These are phyloP conservation scores for Brassica hybrid DNA, from an alignment of 441 rosid genomes.

Conservation along the genomic window DNA sequence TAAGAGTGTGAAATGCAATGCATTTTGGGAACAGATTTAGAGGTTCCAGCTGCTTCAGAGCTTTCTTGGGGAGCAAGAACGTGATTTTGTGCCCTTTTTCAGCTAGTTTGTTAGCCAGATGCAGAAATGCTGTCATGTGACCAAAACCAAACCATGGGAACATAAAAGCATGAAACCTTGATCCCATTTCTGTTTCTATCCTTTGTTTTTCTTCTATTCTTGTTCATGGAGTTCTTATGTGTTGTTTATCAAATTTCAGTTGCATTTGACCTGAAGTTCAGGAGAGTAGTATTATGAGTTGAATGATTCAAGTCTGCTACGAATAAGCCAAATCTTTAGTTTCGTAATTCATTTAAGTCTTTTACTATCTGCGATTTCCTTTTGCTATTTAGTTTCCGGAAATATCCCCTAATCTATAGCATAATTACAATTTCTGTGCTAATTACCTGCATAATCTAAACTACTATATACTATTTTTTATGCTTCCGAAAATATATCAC, in stretches of 20 bases:
- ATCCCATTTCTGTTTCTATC: constrained; percentile 1
- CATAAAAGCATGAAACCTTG: constrained; percentile 43
- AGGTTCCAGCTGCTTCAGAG: constrained; percentile 42
- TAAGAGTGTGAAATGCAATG: constrained; percentile 51
- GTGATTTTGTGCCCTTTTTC: constrained; percentile 48
- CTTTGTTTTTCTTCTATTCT: neutral
- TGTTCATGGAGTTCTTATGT: constrained; percentile 12
- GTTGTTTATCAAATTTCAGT: neutral
- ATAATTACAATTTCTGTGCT: neutral
- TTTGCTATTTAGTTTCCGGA: neutral
- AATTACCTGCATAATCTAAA: neutral
- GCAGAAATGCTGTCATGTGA: constrained; percentile 50
- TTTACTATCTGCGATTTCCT: neutral
- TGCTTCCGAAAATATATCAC: neutral
- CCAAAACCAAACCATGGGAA: constrained; percentile 48
- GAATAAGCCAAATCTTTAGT: neutral
- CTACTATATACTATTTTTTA: neutral
- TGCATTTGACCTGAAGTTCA: constrained; percentile 8
- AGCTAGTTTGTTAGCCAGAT: constrained; percentile 49
- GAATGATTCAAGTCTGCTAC: constrained; percentile 31
- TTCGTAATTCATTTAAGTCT: neutral
- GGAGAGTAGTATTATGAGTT: constrained; percentile 9
- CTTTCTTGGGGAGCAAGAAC: constrained; percentile 60
- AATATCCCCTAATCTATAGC: neutral
- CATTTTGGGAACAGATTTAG: constrained; percentile 52